Evolutionary conservation across 352 stramenopile species (phyloP), one percentile per base, ranked within the genome.

Genomic region (Phytophthora cactorum): DNA sequence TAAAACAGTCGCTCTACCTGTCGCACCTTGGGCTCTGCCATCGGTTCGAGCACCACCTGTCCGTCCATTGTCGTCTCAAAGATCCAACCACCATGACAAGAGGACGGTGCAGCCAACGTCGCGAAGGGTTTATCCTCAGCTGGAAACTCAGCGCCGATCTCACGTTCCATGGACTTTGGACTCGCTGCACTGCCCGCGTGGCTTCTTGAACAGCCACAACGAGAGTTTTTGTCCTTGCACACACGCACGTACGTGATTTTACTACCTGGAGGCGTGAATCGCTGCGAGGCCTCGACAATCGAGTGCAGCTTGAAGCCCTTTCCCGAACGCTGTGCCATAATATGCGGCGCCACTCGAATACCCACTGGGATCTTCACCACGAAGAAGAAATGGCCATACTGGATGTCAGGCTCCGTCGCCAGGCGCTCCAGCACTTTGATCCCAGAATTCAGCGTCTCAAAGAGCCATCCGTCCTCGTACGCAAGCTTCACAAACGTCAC

Each of bases 1-100:
- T 92, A 95, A 70, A 95, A 95, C 5, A 91, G 75, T 31, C 87
- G 79, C 51, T 91, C 81, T 17, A 95, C 87, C 52, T 92, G 83
- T 28, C 87, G 79, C 34, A 78, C 69, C 10, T 78, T 73, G 0
- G 84, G 87, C 46, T 87, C 86, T 0, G 59, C 47, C 59, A 95
- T 91, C 1, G 77, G 83, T 27, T 92, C 83, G 4, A 95, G 63
- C 46, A 95, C 87, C 9, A 90, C 62, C 50, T 95, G 87, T 11
- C 87, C 84, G 31, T 95, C 87, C 87, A 95, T 95, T 4, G 87
- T 95, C 5, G 78, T 88, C 66, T 95, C 87, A 68, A 95, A 95
- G 65, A 95, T 90, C 87, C 87, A 95, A 11, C 87, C 87, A 3
- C 84, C 84, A 36, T 86, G 84, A 36, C 84, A 91, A 7, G 78